phyloP scores from a whole-genome alignment of 345 rosid genomes.

The Acer yangbiense region DNA sequence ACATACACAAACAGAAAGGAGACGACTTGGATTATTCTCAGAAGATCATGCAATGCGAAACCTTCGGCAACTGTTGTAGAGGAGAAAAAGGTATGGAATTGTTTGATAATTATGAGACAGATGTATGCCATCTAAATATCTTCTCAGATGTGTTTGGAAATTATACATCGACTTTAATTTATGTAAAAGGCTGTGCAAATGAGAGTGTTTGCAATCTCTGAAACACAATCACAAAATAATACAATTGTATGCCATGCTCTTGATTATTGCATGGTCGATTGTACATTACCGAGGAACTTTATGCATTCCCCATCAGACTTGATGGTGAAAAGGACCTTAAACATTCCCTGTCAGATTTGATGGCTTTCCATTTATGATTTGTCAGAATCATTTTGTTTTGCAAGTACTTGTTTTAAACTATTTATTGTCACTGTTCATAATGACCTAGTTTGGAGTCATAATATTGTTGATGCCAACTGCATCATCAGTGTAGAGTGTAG shows the following conservation, averaged over 20 bases:
- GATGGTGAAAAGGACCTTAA: not conserved
- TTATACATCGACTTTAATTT: constrained; percentile 22
- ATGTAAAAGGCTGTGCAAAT: constrained; percentile 71
- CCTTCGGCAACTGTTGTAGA: constrained; percentile 59
- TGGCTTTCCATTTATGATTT: constrained; percentile 8
- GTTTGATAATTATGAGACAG: constrained; percentile 9
- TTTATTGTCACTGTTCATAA: not conserved
- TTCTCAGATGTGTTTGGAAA: not conserved
- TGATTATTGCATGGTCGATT: constrained; percentile 22
- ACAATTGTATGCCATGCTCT: not conserved
- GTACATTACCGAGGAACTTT: not conserved
- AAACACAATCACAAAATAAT: constrained; percentile 86
- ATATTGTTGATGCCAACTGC: not conserved
- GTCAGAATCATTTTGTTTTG: not conserved
- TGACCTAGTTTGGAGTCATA: not conserved
- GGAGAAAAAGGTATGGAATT: constrained; percentile 63
- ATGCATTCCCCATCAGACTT: not conserved
- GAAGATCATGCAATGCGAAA: constrained; percentile 69
- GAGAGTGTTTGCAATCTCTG: constrained; percentile 87
- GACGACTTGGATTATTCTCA: constrained; percentile 81
- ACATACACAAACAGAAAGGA: constrained; percentile 71
- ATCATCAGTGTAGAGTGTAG: not conserved
- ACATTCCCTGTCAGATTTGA: not conserved
- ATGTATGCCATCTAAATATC: not conserved
- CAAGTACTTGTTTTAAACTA: not conserved